Evolutionary conservation across 1,284 basidiomycete species (phyloP), one percentile per base, ranked within the genome.

Genomic region (Ganoderma resinaceum): DNA sequence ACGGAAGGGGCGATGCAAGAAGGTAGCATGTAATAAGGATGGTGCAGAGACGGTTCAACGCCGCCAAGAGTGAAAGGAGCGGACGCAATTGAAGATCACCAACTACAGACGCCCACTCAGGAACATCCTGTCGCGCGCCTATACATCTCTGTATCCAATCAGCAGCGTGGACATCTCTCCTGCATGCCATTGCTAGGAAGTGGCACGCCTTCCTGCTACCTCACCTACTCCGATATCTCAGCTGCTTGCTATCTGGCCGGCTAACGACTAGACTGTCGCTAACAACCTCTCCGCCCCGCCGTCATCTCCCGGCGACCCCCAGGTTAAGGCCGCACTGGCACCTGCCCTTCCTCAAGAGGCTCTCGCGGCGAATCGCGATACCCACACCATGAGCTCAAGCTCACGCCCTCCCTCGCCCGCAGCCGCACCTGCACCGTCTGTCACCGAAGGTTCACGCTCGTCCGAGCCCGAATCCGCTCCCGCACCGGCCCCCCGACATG

Each of bases 401-500:
- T 60, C 64, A 31, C 57, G 37, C 57, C 20, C 57, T 37, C 26
- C 62, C n/a, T 66, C 65, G n/a, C 60, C 59, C 62, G 31, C 49
- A 33, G 57, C 18, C 55, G 20, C 55, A n/a, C 35, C 55, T n/a
- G 33, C 16, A n/a, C 35, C 20, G 9, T 12, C 57, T 40, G 23
- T 40, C 57, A 35, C 12, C 9, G 57, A 59, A 59, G 37, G 33
- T 40, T 23, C 43, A 18, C 3, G 18, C 8, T 46, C 42, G 20
- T 16, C 18, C 16, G 9, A 7, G 55, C 16, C 57, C 33, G 57
- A 37, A 42, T 43, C 61, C 35, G 61, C 61, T 23, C 49, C 68
- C 63, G 66, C 66, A 64, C 58, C 57, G 43, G 61, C 55, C 26
- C 63, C 33, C 6, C 38, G 18, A 29, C 70, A 66, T 63, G 65